These are phyloP conservation scores for Oxytropis ochrocephala DNA, from an alignment of 306 rosid species.

Conservation along the genomic window DNA sequence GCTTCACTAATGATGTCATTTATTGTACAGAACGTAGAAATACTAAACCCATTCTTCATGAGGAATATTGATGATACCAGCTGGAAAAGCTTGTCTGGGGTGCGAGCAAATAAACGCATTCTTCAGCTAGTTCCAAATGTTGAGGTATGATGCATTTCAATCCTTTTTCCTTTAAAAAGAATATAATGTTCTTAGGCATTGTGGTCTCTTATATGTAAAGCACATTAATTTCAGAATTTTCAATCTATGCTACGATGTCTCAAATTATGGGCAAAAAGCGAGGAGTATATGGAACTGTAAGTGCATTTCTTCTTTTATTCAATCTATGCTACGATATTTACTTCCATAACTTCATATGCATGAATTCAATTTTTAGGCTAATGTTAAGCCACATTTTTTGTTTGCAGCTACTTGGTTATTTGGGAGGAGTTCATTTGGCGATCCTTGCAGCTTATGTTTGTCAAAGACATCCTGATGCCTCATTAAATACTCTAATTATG, in stretches of 20 bases:
- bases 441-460: conserved; percentile 38
- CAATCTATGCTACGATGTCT: conserved; percentile 39
- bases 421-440: conserved; percentile 50
- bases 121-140: conserved; percentile 39
- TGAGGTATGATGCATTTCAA: conserved; percentile 30
- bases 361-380: conserved; percentile 9
- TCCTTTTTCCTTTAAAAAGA: not conserved
- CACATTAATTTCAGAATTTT: conserved; percentile 32
- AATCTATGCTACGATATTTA: too few species aligned
- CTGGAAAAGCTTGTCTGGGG: conserved; percentile 53
- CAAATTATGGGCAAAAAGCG: conserved; percentile 50
- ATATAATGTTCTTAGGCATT: conserved; percentile 2
- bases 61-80: conserved; percentile 38
- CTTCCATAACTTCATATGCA: not conserved
- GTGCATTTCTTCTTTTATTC: conserved; percentile 16
- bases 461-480: conserved; percentile 27
- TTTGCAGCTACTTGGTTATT: conserved; percentile 37
- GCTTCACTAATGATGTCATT: not conserved
- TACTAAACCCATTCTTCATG: conserved; percentile 36
- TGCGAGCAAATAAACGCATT: conserved; percentile 38
- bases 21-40: conserved; percentile 33
- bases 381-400: not conserved
- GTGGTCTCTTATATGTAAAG: conserved; percentile 3
- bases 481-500: conserved; percentile 28
- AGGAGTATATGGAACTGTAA: conserved; percentile 52